Conservation (phyloP, 1,139 yeast species). For the Citeromyces siamensis region DNA sequence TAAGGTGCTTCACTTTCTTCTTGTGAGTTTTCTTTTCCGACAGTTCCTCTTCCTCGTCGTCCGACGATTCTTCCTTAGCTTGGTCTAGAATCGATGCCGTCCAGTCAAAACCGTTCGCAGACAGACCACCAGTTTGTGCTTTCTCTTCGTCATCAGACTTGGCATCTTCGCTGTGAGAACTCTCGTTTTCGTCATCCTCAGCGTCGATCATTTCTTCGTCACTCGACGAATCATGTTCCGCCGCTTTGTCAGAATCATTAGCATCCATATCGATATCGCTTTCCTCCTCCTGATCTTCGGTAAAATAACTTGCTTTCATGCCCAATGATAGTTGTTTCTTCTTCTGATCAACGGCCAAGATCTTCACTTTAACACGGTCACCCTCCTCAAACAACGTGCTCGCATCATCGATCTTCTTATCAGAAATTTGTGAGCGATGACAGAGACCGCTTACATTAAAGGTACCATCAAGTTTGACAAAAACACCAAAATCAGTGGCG, state of each 20-base stretch:
- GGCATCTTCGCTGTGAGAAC: constrained; percentile 12
- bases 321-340: constrained; percentile 79
- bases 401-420: constrained; percentile 37
- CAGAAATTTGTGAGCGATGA: constrained; percentile 80
- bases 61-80: constrained; percentile 42
- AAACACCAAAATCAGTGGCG: constrained; percentile 85
- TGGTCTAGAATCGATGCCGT: constrained; percentile 82
- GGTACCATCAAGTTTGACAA: constrained; percentile 69
- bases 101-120: constrained; percentile 88
- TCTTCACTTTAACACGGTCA: constrained; percentile 78
- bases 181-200: constrained; percentile 13
- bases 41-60: constrained; percentile 43
- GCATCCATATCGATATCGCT: constrained; percentile 21
- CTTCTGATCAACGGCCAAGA: constrained; percentile 46
- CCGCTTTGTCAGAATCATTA: constrained; percentile 18
- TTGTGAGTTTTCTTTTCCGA: constrained; percentile 28
- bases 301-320: constrained; percentile 88
- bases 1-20: constrained; percentile 29
- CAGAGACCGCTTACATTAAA: constrained; percentile 74
- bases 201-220: constrained; percentile 19
- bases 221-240: constrained; percentile 13
- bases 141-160: constrained; percentile 14
- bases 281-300: constrained; percentile 25
- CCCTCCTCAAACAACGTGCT: constrained; percentile 69
- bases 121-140: constrained; percentile 39